These are phyloP conservation scores for Leonotis leonurus DNA, from an alignment of 257 asterid species.

Conservation along the genomic window DNA sequence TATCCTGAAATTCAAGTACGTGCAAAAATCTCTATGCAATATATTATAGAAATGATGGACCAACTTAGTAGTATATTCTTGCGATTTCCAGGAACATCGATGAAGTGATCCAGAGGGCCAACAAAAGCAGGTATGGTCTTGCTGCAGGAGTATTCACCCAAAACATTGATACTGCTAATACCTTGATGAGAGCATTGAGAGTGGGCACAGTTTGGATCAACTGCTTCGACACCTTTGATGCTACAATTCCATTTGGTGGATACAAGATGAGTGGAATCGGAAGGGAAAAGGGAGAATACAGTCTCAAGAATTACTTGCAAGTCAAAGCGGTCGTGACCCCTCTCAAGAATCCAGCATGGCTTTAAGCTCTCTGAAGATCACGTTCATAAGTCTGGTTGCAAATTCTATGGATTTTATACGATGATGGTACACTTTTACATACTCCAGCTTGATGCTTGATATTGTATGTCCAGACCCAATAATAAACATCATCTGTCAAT, in stretches of 20 bases:
- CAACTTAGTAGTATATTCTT: not conserved
- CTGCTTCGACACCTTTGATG: conserved; percentile 74
- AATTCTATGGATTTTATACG: not conserved
- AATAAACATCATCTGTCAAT: not conserved
- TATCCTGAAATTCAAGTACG: conserved; percentile 70
- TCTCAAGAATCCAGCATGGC: conserved; percentile 84
- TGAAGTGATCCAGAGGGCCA: conserved; percentile 73
- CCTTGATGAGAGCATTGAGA: conserved; percentile 69
- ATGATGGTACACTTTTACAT: conserved; percentile 17
- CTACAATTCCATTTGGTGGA: conserved; percentile 92
- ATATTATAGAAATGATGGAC: not conserved
- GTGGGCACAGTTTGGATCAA: conserved; percentile 85
- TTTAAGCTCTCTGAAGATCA: conserved; percentile 30
- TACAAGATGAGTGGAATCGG: conserved; percentile 97
- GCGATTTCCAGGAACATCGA: conserved; percentile 46
- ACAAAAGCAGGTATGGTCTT: conserved; percentile 55
- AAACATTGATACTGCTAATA: conserved; percentile 78
- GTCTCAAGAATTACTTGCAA: conserved; percentile 84
- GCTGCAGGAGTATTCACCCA: conserved; percentile 93
- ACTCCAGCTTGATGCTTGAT: not conserved
- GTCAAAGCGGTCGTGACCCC: conserved; percentile 86
- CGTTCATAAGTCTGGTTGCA: conserved; percentile 1
- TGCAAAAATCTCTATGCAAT: not conserved
- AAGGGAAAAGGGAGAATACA: conserved; percentile 85
- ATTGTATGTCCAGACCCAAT: not conserved